A percentile compares a stretch with the other conserved stretches of the same genome.
Conservation (phyloP, 139 green algal genomes). For the Chlamydomonas sp. region DNA sequence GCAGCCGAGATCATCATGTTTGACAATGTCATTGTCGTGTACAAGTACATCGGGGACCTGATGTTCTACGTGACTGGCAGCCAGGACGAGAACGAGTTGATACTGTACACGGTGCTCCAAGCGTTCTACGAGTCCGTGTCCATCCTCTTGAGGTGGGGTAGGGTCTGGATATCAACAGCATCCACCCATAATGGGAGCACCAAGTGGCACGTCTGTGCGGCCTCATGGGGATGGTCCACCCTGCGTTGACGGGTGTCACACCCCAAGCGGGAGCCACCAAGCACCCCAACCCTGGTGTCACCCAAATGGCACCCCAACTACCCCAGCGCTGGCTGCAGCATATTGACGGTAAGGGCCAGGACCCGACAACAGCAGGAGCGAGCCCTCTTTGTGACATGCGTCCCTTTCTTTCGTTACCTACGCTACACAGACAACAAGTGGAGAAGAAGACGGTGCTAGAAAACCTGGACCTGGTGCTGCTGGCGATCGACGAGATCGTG, state of each 20-base stretch:
- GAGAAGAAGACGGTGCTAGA: conserved; percentile 99
- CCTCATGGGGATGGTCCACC: too few relatives aligned
- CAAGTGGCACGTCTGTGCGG: neutral
- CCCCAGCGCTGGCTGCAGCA: too few relatives aligned
- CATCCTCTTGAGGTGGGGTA: conserved; percentile 70
- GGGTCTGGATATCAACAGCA: neutral
- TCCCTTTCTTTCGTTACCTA: neutral
- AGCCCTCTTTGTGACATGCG: neutral
- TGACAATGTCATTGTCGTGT: conserved; percentile 95
- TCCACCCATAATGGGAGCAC: neutral
- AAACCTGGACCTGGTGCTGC: conserved; percentile 97
- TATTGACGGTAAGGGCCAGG: too few relatives aligned
- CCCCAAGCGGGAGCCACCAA: too few relatives aligned
- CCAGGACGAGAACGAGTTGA: conserved; percentile 97
- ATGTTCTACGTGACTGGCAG: conserved; percentile 97
- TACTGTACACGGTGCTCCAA: conserved; percentile 88
- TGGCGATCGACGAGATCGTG: conserved; percentile 96
- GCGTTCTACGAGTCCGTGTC: conserved; percentile 91
- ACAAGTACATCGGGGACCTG: conserved; percentile 96
- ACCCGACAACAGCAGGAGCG: too few relatives aligned
- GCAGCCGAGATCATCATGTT: conserved; percentile 98
- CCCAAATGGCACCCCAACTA: too few relatives aligned
- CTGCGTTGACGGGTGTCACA: too few relatives aligned
- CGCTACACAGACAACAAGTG: conserved; percentile 80
- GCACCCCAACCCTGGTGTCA: neutral